phyloP scores from a whole-genome alignment of 352 stramenopile species.

The Phytophthora macrochlamydospora region DNA sequence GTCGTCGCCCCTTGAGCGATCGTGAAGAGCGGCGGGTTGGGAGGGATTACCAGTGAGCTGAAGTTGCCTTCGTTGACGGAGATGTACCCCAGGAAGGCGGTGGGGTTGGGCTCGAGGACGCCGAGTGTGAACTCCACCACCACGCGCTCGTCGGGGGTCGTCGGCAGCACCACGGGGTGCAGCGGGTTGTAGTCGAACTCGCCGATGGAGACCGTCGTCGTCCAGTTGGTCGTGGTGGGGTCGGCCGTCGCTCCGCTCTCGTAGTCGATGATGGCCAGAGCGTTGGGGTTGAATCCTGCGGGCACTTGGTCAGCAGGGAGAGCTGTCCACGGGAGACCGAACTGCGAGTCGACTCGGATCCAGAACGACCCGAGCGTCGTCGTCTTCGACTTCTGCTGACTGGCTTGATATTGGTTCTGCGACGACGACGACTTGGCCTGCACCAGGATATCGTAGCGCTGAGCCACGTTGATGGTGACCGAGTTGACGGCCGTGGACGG shows the following conservation, averaged over 20 bases:
- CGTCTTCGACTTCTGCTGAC: constrained; percentile 8
- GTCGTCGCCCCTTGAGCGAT: constrained; percentile 32
- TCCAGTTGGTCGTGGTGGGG: constrained; percentile 34
- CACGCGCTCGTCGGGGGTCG: constrained; percentile 31
- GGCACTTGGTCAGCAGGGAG: constrained; percentile 31
- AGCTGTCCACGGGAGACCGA: constrained; percentile 34
- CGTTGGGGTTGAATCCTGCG: constrained; percentile 40
- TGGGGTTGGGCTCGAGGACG: constrained; percentile 23
- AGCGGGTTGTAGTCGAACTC: constrained; percentile 43
- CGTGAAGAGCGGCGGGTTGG: constrained; percentile 36
- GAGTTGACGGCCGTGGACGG: constrained; percentile 38
- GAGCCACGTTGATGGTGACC: constrained; percentile 40
- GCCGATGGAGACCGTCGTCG: constrained; percentile 29
- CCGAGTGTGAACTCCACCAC: constrained; percentile 36
- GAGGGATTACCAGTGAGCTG: constrained; percentile 33
- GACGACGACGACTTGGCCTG: constrained; percentile 31
- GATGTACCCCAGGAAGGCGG: constrained; percentile 34
- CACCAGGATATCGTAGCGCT: constrained; percentile 47
- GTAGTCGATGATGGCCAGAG: constrained; percentile 46
- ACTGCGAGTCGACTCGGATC: constrained; percentile 33
- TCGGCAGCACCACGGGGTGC: constrained; percentile 17
- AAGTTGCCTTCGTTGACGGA: constrained; percentile 27
- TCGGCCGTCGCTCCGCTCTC: constrained; percentile 15
- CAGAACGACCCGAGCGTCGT: constrained; percentile 30
- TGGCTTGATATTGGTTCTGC: constrained; percentile 12